Base-by-base conservation (phyloP, 306 rosid genomes). In the Citrullus mucosospermus region DNA sequence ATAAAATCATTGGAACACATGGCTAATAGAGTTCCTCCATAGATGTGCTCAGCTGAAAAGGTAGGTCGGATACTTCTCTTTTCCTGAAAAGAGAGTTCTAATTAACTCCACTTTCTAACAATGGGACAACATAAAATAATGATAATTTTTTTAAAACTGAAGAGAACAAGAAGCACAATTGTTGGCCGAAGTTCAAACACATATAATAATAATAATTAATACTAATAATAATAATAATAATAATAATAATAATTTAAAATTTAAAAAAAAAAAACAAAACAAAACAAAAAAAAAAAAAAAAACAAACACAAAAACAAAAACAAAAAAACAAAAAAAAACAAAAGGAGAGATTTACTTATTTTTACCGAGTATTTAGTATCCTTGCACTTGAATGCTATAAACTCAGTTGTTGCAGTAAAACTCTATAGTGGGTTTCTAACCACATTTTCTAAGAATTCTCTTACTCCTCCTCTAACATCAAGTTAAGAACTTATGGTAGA, bases 1-100 rank as follows among this genome's bases (percentile, higher is more conserved):
- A 96, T 96, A 81, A 96, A 96, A 85, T 96, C 99, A 84, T 96
- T 96, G 59, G 99, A 96, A 87, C 99, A 91, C 96, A 96, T 92
- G 36, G 98, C 99, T 85, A 96, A 77, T 51, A 92, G 86, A 74
- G 91, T 90, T 82, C 99, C 99, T 58, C 98, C 99, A 83, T 84
- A 88, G 76, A 96, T 91, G 55, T 84, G 91, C 84, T 96, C 99
- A 57, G 93, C 97, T 1, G 99, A 92, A 84, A 92, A 96, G 72
- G 99, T 92, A 56, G 99, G 98, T 22, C 98, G 96, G 38, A 96
- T 86, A 59, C 96, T 92, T 85, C 86, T 92, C 85, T 92, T 96
- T 84, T 96, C 99, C 99, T 96, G 93, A 81, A 82, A 87, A 78
- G 20, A 41, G 30, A 78, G 7, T 13, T 41, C 41, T 8, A 41